These are phyloP conservation scores for Paraconiothyrium brasiliense DNA, from an alignment of 2,329 filamentous ascomycete genomes.

Conservation along the genomic window DNA sequence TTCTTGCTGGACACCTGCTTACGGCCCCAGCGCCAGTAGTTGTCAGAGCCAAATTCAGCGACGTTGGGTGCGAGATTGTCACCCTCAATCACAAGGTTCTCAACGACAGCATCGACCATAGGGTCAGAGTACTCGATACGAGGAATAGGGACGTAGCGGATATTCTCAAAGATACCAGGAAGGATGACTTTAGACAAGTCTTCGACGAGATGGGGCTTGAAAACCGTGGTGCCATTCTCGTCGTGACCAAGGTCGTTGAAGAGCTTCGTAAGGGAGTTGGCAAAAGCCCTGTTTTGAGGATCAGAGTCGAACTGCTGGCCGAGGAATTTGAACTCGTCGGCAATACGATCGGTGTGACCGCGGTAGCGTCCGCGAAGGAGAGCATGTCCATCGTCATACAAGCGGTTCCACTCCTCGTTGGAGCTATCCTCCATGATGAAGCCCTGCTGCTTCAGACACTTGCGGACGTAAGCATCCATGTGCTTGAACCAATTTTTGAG, in stretches of 20 bases:
- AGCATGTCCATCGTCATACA: slow-evolving; percentile 87
- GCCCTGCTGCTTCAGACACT: slow-evolving; percentile 86
- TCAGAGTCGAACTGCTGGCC: slow-evolving; percentile 90
- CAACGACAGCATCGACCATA: slow-evolving; percentile 85
- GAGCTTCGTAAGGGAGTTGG: slow-evolving; percentile 77
- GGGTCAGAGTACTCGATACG: slow-evolving; percentile 91
- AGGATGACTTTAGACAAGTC: slow-evolving; percentile 89
- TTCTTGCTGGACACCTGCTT: slow-evolving; percentile 84
- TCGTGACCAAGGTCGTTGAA: slow-evolving; percentile 93
- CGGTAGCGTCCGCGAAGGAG: slow-evolving; percentile 90
- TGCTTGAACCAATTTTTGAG: slow-evolving; percentile 89
- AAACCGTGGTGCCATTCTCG: slow-evolving; percentile 80
- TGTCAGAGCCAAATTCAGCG: slow-evolving; percentile 86
- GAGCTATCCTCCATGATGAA: slow-evolving; percentile 86
- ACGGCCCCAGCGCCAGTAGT: slow-evolving; percentile 94
- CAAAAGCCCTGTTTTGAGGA: slow-evolving; percentile 84
- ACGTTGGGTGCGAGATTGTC: slow-evolving; percentile 97
- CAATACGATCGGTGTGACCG: slow-evolving; percentile 81
- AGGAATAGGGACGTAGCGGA: slow-evolving; percentile 90
- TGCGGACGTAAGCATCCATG: slow-evolving; percentile 80
- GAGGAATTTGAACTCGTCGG: slow-evolving; percentile 91
- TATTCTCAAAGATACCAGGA: slow-evolving; percentile 80
- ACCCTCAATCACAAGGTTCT: slow-evolving; percentile 94
- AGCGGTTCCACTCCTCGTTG: slow-evolving; percentile 80
- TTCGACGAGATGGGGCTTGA: slow-evolving; percentile 93